phyloP scores from a whole-genome alignment of 352 stramenopile species.

The Blastocystis sp. region DNA sequence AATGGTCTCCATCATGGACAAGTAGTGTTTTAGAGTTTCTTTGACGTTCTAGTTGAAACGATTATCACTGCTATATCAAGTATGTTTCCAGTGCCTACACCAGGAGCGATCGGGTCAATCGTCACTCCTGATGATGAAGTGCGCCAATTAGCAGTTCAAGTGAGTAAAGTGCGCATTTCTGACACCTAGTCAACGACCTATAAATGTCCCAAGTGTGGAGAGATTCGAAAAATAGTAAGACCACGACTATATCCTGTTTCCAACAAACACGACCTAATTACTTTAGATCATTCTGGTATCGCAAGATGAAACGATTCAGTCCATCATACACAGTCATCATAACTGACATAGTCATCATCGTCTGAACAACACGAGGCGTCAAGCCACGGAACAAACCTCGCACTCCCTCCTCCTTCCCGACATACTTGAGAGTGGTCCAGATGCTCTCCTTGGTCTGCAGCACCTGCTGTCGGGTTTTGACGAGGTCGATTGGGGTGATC shows the following conservation, averaged over 20 bases:
- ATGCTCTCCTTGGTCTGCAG: constrained; percentile 17
- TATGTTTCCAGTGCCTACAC: constrained; percentile 80
- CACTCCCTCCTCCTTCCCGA: constrained; percentile 8
- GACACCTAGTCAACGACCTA: constrained; percentile 70
- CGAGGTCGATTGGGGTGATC: constrained; percentile 26
- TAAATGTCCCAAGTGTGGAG: constrained; percentile 73
- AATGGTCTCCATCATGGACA: constrained; percentile 86
- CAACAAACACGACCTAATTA: constrained; percentile 9
- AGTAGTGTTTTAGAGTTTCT: not conserved
- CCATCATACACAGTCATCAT: constrained; percentile 57
- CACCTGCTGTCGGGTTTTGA: constrained; percentile 47
- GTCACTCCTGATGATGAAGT: constrained; percentile 73
- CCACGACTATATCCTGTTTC: not conserved
- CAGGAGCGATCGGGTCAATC: constrained; percentile 74
- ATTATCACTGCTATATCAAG: constrained; percentile 95
- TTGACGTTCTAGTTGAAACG: constrained; percentile 71
- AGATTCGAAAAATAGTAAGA: constrained; percentile 70
- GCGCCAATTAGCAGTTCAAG: constrained; percentile 69
- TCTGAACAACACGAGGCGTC: constrained; percentile 28
- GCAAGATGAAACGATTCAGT: constrained; percentile 38
- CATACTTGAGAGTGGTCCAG: not conserved
- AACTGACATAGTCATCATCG: constrained; percentile 1
- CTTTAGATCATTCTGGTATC: not conserved
- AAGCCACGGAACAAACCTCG: constrained; percentile 33
- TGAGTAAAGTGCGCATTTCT: constrained; percentile 50